Conservation (phyloP, 2,329 filamentous ascomycete genomes). For the Huntiella moniliformis region DNA sequence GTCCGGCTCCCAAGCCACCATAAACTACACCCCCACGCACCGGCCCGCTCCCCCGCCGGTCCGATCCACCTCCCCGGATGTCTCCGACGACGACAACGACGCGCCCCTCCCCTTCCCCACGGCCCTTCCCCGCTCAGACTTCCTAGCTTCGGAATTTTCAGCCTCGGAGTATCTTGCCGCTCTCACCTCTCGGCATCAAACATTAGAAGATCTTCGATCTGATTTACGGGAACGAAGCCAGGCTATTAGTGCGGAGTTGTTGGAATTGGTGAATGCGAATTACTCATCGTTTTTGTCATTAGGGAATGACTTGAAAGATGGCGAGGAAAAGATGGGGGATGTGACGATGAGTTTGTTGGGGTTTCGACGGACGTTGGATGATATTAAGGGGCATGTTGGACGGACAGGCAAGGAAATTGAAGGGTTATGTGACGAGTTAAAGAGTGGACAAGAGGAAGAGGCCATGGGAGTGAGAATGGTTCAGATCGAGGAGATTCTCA, state of each 20-base stretch:
- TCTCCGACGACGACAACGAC: slow-evolving; percentile 32
- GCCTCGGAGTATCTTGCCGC: slow-evolving; percentile 65
- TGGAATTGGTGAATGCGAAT: slow-evolving; percentile 89
- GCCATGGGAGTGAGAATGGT: slow-evolving; percentile 43
- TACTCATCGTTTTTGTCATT: slow-evolving; percentile 80
- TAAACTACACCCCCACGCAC: slow-evolving; percentile 7
- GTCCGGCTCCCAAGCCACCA: slow-evolving; percentile 7
- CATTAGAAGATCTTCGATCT: slow-evolving; percentile 74
- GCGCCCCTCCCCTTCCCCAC: slow-evolving; percentile 71
- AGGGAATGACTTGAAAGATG: slow-evolving; percentile 63
- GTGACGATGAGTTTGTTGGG: slow-evolving; percentile 72
- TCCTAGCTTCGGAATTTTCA: slow-evolving; percentile 59
- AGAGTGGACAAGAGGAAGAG: slow-evolving; percentile 41
- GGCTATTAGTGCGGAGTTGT: slow-evolving; percentile 63
- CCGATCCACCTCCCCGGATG: slow-evolving; percentile 16
- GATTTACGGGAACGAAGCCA: slow-evolving; percentile 70
- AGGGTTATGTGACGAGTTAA: slow-evolving; percentile 45
- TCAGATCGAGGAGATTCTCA: slow-evolving; percentile 45
- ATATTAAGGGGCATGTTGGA: slow-evolving; percentile 47
- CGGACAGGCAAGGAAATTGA: slow-evolving; percentile 45
- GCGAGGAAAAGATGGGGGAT: slow-evolving; percentile 81
- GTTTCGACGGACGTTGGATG: slow-evolving; percentile 65
- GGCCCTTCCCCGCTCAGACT: slow-evolving; percentile 66
- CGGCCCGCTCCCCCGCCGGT: slow-evolving; percentile 5
- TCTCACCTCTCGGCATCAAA: slow-evolving; percentile 73